phyloP scores from a whole-genome alignment of 164 flowering plant species.

The Stephania yunnanensis region DNA sequence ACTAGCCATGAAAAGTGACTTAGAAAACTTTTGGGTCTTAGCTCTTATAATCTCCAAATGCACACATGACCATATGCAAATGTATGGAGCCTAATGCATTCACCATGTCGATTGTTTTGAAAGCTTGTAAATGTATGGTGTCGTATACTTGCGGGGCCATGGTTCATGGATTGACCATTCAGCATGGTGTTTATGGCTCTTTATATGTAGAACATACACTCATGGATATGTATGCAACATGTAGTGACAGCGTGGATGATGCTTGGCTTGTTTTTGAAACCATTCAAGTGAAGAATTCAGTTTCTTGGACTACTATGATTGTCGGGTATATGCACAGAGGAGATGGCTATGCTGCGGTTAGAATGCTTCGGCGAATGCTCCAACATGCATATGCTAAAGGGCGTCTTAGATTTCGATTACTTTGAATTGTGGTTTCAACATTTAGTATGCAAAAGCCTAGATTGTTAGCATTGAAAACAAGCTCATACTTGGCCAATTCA shows the following conservation, averaged over 20 bases:
- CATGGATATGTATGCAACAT: conserved; percentile 71
- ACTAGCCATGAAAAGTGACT: too few species aligned
- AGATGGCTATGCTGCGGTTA: conserved; percentile 46
- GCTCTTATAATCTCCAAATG: too few species aligned
- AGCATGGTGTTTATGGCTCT: conserved; percentile 46
- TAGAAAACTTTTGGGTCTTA: too few species aligned
- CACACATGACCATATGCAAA: too few species aligned
- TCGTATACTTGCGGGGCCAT: conserved; percentile 32
- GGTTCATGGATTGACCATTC: conserved; percentile 64
- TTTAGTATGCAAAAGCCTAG: too few species aligned
- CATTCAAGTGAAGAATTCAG: conserved; percentile 44
- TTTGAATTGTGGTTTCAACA: too few species aligned
- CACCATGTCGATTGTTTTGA: conserved; percentile 58
- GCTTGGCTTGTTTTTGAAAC: conserved; percentile 50
- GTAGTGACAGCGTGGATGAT: conserved; percentile 47
- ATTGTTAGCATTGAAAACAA: too few species aligned
- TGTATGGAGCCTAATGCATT: conserved; percentile 47
- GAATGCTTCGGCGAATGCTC: conserved; percentile 53
- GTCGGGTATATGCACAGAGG: conserved; percentile 66
- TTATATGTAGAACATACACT: conserved; percentile 71
- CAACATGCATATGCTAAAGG: conserved; percentile 25
- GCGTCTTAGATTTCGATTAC: not conserved
- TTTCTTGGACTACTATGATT: conserved; percentile 85
- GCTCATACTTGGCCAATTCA: not conserved
- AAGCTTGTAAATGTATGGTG: conserved; percentile 65